phyloP scores from a whole-genome alignment of 768 basidiomycete species.

The Tulasnella calospora region DNA sequence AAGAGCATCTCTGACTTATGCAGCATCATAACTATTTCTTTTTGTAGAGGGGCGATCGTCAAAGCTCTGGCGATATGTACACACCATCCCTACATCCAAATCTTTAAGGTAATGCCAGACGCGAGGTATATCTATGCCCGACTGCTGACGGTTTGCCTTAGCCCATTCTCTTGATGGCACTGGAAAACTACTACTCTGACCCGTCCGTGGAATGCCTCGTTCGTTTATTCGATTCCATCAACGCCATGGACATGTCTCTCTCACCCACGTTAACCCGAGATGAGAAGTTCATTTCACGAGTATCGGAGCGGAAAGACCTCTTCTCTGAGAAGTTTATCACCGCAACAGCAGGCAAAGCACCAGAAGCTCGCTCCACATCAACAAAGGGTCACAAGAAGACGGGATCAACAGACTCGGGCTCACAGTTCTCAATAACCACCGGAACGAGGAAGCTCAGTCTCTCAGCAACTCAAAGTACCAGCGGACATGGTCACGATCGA shows the following conservation, averaged over 20 bases:
- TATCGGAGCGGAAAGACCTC: conserved; percentile 85
- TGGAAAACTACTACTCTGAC: conserved; percentile 88
- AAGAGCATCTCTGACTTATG: background rate
- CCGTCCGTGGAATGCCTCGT: conserved; percentile 88
- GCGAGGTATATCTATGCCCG: background rate
- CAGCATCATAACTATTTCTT: background rate
- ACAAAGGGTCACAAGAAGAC: conserved; percentile 9
- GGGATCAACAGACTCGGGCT: background rate
- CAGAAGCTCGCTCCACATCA: conserved; percentile 1
- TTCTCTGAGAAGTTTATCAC: conserved; percentile 78
- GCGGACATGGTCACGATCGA: conserved; percentile 8
- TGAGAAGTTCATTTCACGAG: conserved; percentile 86
- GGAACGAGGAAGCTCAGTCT: conserved; percentile 21
- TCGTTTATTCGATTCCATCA: conserved; percentile 86
- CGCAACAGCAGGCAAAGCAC: conserved; percentile 24
- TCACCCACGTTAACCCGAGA: conserved; percentile 71
- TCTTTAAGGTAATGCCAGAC: conserved; percentile 69
- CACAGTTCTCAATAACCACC: conserved; percentile 5
- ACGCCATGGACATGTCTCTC: conserved; percentile 79
- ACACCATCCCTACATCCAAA: conserved; percentile 88
- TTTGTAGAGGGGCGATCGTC: conserved; percentile 77
- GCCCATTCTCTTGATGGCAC: conserved; percentile 88
- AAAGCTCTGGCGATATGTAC: conserved; percentile 94
- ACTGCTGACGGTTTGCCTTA: conserved; percentile 35
- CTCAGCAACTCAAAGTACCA: conserved; percentile 1